Evolutionary conservation across 2,329 filamentous ascomycete genomes (phyloP).

Genomic region (Leptographium galeiforme): DNA sequence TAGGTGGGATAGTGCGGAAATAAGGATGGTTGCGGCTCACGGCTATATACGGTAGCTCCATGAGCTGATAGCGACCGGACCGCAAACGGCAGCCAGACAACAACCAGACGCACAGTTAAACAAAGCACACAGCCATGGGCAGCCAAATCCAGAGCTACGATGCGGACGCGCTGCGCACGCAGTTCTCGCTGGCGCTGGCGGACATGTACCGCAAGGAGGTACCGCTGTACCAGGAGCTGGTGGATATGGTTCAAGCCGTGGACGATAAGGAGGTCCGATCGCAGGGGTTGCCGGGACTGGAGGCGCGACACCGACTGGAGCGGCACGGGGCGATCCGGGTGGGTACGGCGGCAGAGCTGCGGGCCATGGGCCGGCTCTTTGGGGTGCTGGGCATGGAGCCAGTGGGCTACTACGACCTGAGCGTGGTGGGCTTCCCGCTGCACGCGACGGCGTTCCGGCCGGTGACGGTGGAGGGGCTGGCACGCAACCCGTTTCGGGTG

Average conservation of each 20-base stretch:
- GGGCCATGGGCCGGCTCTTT: slow-evolving; percentile 29
- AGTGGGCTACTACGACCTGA: slow-evolving; percentile 39
- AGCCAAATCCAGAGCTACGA: no score
- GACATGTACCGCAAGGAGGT: slow-evolving; percentile 1
- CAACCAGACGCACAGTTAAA: no score
- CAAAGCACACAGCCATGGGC: no score
- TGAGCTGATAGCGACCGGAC: no score
- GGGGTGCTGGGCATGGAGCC: slow-evolving; percentile 31
- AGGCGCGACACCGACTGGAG: slow-evolving; percentile 1
- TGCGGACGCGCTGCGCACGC: neutral
- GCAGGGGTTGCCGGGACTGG: neutral
- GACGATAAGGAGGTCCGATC: neutral
- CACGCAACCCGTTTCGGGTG: slow-evolving; percentile 29
- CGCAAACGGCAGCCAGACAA: no score
- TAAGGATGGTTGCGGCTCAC: no score
- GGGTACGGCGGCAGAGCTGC: slow-evolving; percentile 29
- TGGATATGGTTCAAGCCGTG: neutral
- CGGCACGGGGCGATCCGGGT: slow-evolving; percentile 36
- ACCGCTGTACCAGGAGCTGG: neutral
- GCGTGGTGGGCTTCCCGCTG: slow-evolving; percentile 4
- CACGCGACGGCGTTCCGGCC: slow-evolving; percentile 14
- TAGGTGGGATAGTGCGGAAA: no score
- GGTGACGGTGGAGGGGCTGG: slow-evolving; percentile 21
- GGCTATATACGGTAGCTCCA: no score
- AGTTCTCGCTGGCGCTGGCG: slow-evolving; percentile 1